Percentiles rank a stretch among this genome's conserved stretches.
These are phyloP conservation scores for Kluyveromyces sp. DNA, from an alignment of 1,139 yeast species.

Conservation along the genomic window DNA sequence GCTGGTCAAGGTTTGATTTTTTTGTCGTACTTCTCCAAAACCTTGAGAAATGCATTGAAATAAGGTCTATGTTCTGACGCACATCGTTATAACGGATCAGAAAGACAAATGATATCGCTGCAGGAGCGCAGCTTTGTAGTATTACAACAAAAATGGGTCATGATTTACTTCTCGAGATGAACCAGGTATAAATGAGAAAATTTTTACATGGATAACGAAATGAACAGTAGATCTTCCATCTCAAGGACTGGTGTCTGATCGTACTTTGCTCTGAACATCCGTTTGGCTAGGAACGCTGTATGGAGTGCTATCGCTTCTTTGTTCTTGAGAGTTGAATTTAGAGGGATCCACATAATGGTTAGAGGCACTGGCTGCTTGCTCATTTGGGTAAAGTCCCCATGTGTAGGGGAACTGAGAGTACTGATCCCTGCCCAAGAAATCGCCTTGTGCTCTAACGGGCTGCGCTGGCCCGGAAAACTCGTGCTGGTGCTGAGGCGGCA, in stretches of 20 bases:
- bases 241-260: background rate
- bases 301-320: background rate
- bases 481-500: background rate
- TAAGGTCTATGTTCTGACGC: too few species aligned
- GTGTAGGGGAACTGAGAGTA: constrained; percentile 1
- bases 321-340: too few species aligned
- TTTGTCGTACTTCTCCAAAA: too few species aligned
- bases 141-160: too few species aligned
- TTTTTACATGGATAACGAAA: background rate
- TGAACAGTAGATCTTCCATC: background rate
- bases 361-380: background rate
- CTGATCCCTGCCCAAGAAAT: background rate
- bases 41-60: too few species aligned
- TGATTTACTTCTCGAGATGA: too few species aligned
- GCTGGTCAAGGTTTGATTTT: too few species aligned
- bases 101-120: too few species aligned
- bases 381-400: background rate
- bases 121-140: too few species aligned
- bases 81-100: too few species aligned
- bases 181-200: too few species aligned
- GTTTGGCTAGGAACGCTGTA: background rate
- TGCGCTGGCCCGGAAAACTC: background rate
- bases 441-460: background rate
- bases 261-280: background rate
- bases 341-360: background rate